These are phyloP conservation scores for Chytriomyces sp. DNA, from an alignment of 192 early-diverging fungal genomes.

Conservation along the genomic window DNA sequence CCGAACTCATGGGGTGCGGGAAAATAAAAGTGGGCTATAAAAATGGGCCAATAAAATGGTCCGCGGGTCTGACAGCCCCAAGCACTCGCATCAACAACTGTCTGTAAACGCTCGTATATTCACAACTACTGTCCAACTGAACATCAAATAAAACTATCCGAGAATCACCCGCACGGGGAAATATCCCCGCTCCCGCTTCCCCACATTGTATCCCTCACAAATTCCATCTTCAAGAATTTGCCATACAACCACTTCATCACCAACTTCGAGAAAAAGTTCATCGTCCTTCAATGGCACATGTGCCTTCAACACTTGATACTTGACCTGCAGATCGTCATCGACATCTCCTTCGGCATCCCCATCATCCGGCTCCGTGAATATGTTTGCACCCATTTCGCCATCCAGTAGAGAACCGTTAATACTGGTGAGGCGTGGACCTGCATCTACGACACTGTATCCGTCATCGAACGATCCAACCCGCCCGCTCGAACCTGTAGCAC, in stretches of 20 bases:
- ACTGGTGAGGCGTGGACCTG: background rate
- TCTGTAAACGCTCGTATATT: too few species aligned
- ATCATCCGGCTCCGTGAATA: background rate
- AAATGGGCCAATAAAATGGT: too few species aligned
- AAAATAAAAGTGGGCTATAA: too few species aligned
- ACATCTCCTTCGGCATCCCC: background rate
- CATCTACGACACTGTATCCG: background rate
- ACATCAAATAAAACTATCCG: background rate
- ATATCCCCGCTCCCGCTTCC: conserved; percentile 19
- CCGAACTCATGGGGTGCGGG: too few species aligned
- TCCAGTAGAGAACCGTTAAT: background rate
- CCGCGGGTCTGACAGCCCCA: too few species aligned
- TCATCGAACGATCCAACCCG: background rate
- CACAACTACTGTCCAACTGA: background rate
- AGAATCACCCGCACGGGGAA: conserved; percentile 24
- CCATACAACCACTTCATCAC: conserved; percentile 34
- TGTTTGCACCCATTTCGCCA: background rate
- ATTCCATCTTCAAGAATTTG: conserved; percentile 30
- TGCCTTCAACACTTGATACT: conserved; percentile 6
- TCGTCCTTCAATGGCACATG: conserved; percentile 15
- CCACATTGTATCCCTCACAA: conserved; percentile 31
- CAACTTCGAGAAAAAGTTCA: conserved; percentile 21
- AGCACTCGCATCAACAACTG: too few species aligned
- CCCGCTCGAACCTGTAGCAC: background rate
- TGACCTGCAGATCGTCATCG: conserved; percentile 31